phyloP scores from a whole-genome alignment of 768 basidiomycete species.

The Xerocomus brunneocitrinus region DNA sequence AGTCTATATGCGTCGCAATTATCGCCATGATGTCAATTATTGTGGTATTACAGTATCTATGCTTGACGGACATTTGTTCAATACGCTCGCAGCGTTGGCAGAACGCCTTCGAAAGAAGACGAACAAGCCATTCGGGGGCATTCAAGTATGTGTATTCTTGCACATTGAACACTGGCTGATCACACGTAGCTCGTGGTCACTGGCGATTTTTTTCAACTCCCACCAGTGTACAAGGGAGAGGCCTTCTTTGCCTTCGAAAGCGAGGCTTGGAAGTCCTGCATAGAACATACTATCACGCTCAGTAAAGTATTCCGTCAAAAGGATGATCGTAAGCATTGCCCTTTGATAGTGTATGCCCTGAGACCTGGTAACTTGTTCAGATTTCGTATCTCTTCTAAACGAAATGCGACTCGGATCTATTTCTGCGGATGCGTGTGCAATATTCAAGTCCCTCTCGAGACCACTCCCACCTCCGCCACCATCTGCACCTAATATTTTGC shows the following conservation, averaged over 20 bases:
- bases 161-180: background rate
- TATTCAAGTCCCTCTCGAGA: conserved; percentile 44
- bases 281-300: conserved; percentile 58
- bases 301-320: conserved; percentile 75
- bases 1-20: conserved; percentile 4
- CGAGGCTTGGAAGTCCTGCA: conserved; percentile 37
- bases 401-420: conserved; percentile 64
- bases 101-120: conserved; percentile 46
- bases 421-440: conserved; percentile 39
- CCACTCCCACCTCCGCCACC: conserved; percentile 21
- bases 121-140: conserved; percentile 56
- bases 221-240: conserved; percentile 43
- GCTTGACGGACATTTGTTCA: conserved; percentile 60
- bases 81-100: conserved; percentile 54
- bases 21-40: background rate
- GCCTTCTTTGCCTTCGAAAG: conserved; percentile 68
- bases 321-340: conserved; percentile 47
- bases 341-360: background rate
- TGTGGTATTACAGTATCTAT: conserved; percentile 49
- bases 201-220: conserved; percentile 59
- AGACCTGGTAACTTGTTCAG: conserved; percentile 30
- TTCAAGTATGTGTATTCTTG: conserved; percentile 41
- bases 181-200: conserved; percentile 43
- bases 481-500: conserved; percentile 33
- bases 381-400: conserved; percentile 70